Base-by-base conservation (phyloP, 2,329 filamentous ascomycete genomes). In the Trichoderma afroharzianum region DNA sequence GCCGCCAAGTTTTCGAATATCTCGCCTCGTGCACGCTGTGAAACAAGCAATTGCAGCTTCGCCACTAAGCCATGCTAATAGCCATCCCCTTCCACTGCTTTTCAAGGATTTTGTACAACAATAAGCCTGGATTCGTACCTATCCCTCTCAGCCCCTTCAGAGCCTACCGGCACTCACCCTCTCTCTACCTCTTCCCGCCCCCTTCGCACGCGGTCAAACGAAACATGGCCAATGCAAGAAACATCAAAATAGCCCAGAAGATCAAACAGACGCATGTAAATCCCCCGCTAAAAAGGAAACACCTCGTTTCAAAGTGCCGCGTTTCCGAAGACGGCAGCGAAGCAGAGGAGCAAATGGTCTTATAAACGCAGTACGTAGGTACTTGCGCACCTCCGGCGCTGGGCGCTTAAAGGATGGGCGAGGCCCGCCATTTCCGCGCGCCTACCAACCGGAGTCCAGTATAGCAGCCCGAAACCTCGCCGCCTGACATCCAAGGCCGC, bases 381-480 rank as follows among this genome's bases (percentile, higher is more conserved):
- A n/a, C 30, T 30, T 30, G 30, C 30, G 30, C 9, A 30, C 30
- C 30, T 30, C 11, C 9, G 30, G 30, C 30, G 30, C 30, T 32
- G 30, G 30, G 30, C 30, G 30, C 30, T 32, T 32, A 32, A 32
- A 11, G 30, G n/a, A 32, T 32, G 30, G 30, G 30, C 9, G 30
- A 11, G 30, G n/a, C n/a, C n/a, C 64, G 53, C 36, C 36, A 47
- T 33, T 50, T 68, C 66, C 66, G 66, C 66, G 66, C 66, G 66
- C 55, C 55, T 61, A 28, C 30, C 9, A 7, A 33, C 63, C 63
- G 63, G 63, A 68, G 66, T 50, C 55, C 43, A 68, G 26, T 68
- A 59, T 12, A 59, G 12, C 18, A 47, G 3, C 26, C 66, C 53
- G 55, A 67, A n/a, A 21, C 30, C 21, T 61, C n/a, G n/a, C 15